A percentile compares a stretch with the other conserved stretches of the same genome.
These are phyloP conservation scores for Eutreptiella sp. DNA, from an alignment of 208 protist genomes.

Conservation along the genomic window DNA sequence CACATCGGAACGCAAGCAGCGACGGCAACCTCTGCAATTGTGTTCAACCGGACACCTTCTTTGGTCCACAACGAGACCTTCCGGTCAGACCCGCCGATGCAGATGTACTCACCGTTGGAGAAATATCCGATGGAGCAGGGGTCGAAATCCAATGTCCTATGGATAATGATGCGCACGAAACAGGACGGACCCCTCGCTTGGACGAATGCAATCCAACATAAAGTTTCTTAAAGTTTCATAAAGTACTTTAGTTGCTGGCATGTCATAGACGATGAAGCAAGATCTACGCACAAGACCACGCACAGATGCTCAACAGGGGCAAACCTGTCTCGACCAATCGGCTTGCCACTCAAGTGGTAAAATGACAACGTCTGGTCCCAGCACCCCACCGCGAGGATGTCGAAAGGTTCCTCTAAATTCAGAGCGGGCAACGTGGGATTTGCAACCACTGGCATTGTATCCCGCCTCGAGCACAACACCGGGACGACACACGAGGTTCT, in stretches of 20 bases:
- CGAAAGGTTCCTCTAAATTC: slow-evolving; percentile 69
- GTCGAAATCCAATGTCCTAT: slow-evolving; percentile 68
- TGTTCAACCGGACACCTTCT: slow-evolving; percentile 72
- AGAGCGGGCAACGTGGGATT: not conserved
- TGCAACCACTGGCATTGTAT: not conserved
- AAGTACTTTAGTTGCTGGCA: no score
- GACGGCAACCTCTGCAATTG: slow-evolving; percentile 47
- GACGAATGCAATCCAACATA: no score
- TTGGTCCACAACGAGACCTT: slow-evolving; percentile 78
- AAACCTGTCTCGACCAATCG: slow-evolving; percentile 57
- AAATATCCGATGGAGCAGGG: slow-evolving; percentile 84
- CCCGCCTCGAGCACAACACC: not conserved
- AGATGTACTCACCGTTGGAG: slow-evolving; percentile 79
- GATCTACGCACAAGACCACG: no score
- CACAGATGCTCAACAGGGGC: no score
- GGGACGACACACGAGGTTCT: not conserved
- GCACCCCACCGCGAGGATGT: slow-evolving; percentile 85
- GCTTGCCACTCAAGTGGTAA: slow-evolving; percentile 73
- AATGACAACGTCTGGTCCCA: slow-evolving; percentile 92
- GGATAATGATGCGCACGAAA: not conserved
- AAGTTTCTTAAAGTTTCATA: no score
- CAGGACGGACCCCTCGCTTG: no score
- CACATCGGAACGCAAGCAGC: not conserved
- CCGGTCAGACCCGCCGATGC: slow-evolving; percentile 80
- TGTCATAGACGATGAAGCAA: no score